Percentiles rank a stretch among this genome's conserved stretches.
These are phyloP conservation scores for Leccinum subgranulosum DNA, from an alignment of 768 basidiomycete species.

Conservation along the genomic window DNA sequence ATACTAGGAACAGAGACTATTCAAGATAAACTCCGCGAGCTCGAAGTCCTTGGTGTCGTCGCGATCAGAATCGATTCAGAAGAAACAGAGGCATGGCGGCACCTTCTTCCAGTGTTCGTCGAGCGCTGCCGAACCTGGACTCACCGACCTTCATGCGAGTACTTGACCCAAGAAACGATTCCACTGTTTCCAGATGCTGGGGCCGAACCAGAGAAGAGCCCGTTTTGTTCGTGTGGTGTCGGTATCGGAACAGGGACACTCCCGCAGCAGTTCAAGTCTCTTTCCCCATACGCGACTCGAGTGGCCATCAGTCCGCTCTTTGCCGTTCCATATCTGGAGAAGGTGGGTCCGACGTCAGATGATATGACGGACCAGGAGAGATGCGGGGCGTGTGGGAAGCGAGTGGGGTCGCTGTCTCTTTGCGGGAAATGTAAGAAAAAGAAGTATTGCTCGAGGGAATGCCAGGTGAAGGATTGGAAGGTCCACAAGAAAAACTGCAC, in stretches of 20 bases:
- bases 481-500: slow-evolving; percentile 39
- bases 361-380: neutral
- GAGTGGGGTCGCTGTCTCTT: slow-evolving; percentile 20
- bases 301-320: slow-evolving; percentile 54
- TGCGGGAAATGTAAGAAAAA: slow-evolving; percentile 39
- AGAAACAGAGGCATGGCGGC: slow-evolving; percentile 42
- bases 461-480: slow-evolving; percentile 49
- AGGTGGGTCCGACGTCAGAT: slow-evolving; percentile 19
- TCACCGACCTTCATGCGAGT: slow-evolving; percentile 48
- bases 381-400: slow-evolving; percentile 24
- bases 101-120: slow-evolving; percentile 46
- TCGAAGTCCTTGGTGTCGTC: slow-evolving; percentile 13
- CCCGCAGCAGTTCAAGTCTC: slow-evolving; percentile 33
- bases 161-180: slow-evolving; percentile 23
- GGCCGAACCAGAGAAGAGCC: slow-evolving; percentile 33
- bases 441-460: slow-evolving; percentile 42
- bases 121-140: slow-evolving; percentile 56
- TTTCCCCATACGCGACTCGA: slow-evolving; percentile 46
- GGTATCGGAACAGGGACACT: slow-evolving; percentile 46
- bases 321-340: slow-evolving; percentile 47
- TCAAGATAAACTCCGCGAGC: neutral
- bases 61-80: slow-evolving; percentile 13
- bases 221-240: slow-evolving; percentile 53
- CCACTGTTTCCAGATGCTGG: slow-evolving; percentile 36
- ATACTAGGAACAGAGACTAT: slow-evolving; percentile 32